phyloP scores from a whole-genome alignment of 2,329 filamentous ascomycete species.

The Neonectria coccinea region DNA sequence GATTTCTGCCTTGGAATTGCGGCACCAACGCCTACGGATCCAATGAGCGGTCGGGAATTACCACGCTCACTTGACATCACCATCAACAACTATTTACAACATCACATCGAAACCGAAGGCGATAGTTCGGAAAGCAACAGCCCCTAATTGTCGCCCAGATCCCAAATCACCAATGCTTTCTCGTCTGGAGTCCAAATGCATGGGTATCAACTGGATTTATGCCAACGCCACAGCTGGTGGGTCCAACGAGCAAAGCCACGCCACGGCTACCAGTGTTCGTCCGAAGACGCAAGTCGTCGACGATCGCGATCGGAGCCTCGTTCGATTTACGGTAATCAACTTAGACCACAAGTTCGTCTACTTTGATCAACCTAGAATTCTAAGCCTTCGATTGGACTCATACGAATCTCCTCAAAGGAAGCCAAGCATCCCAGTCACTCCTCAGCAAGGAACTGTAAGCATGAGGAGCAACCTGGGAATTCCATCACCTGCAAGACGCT shows the following conservation, averaged over 20 bases:
- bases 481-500: conserved; percentile 11
- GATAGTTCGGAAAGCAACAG: not conserved
- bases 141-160: too few relatives aligned
- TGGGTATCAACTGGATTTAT: conserved; percentile 20
- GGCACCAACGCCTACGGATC: conserved; percentile 37
- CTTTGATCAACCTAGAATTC: not conserved
- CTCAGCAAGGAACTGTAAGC: conserved; percentile 3
- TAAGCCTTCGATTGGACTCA: not conserved
- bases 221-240: conserved; percentile 28
- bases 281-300: not conserved
- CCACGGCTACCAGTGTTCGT: conserved; percentile 6
- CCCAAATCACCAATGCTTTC: not conserved
- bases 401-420: not conserved
- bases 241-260: conserved; percentile 18
- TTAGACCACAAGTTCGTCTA: not conserved
- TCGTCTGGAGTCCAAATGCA: not conserved
- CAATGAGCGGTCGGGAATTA: conserved; percentile 45
- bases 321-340: not conserved
- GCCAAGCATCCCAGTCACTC: conserved; percentile 6
- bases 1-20: conserved; percentile 42
- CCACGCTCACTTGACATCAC: conserved; percentile 31
- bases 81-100: conserved; percentile 1
- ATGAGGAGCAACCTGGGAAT: not conserved
- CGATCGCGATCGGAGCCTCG: not conserved
- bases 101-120: not conserved